phyloP scores from a whole-genome alignment of 2,329 filamentous ascomycete genomes.

The Fusarium sp. region DNA sequence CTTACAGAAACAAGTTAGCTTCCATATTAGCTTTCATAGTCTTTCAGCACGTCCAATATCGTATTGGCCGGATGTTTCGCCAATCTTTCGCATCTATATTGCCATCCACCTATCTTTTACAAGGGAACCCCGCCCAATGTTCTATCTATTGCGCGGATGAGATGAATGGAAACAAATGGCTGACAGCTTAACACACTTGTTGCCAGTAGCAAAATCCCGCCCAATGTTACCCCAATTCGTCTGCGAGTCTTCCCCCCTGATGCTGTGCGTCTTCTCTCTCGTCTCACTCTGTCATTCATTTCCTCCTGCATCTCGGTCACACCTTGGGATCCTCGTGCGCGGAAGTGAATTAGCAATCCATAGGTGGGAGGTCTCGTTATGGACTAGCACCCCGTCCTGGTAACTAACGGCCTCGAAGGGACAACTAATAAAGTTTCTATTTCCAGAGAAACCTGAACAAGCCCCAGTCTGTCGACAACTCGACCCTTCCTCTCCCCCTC shows the following conservation, averaged over 20 bases:
- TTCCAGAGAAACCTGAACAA: slow-evolving; percentile 1
- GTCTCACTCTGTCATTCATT: slow-evolving; percentile 21
- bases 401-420: slow-evolving; percentile 3
- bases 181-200: slow-evolving; percentile 14
- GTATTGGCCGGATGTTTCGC: slow-evolving; percentile 8
- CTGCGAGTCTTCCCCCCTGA: slow-evolving; percentile 31
- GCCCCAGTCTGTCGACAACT: slow-evolving; percentile 23
- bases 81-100: slow-evolving; percentile 11
- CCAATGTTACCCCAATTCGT: slow-evolving; percentile 33
- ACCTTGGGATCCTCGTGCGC: slow-evolving; percentile 11
- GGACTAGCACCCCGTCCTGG: slow-evolving; percentile 15
- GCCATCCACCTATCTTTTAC: slow-evolving; percentile 6
- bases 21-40: background rate
- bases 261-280: slow-evolving; percentile 38
- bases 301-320: slow-evolving; percentile 28
- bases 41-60: background rate
- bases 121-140: slow-evolving; percentile 15
- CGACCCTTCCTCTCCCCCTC: slow-evolving; percentile 3
- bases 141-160: background rate
- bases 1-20: background rate
- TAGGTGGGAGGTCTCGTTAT: slow-evolving; percentile 28
- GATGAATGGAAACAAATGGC: slow-evolving; percentile 10
- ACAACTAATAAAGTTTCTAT: slow-evolving; percentile 25
- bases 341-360: slow-evolving; percentile 6
- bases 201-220: background rate